Conservation (phyloP, 371 early-diverging fungal species). For the Mortierella sp. region DNA sequence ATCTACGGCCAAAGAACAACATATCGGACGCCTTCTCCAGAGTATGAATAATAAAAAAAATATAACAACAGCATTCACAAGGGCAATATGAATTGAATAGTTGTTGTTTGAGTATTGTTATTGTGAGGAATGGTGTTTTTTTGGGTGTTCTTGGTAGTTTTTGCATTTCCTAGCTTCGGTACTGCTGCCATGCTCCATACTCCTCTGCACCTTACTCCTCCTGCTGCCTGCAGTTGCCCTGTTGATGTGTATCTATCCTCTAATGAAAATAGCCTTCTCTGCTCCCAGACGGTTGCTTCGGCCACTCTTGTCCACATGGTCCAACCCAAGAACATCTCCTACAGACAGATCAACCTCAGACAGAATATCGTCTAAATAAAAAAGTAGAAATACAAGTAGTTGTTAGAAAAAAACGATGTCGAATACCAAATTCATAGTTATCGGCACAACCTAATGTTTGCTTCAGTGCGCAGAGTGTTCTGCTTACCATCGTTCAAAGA, state of each 20-base stretch:
- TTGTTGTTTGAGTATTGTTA: background rate
- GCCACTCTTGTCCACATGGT: conserved; percentile 80
- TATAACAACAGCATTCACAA: background rate
- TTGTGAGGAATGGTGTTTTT: background rate
- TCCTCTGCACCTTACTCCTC: background rate
- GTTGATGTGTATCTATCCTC: conserved; percentile 60
- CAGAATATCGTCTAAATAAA: conserved; percentile 62
- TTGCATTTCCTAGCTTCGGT: background rate
- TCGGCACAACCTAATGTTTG: too few species aligned
- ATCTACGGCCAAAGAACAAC: background rate
- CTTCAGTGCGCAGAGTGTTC: too few species aligned
- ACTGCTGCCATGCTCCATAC: background rate
- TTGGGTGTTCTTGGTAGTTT: background rate
- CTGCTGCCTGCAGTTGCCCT: background rate
- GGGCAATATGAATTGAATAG: background rate
- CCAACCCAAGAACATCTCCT: conserved; percentile 79
- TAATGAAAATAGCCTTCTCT: conserved; percentile 75
- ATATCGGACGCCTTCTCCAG: background rate
- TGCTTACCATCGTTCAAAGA: conserved; percentile 39
- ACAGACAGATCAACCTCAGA: conserved; percentile 61
- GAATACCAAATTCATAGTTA: background rate
- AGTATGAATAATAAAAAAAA: background rate
- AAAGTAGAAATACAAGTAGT: background rate
- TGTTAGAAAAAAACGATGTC: too few species aligned
- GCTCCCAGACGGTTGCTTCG: conserved; percentile 66